Conservation (phyloP, 495 filamentous ascomycete genomes). For the Mytilinidion resinicola region DNA sequence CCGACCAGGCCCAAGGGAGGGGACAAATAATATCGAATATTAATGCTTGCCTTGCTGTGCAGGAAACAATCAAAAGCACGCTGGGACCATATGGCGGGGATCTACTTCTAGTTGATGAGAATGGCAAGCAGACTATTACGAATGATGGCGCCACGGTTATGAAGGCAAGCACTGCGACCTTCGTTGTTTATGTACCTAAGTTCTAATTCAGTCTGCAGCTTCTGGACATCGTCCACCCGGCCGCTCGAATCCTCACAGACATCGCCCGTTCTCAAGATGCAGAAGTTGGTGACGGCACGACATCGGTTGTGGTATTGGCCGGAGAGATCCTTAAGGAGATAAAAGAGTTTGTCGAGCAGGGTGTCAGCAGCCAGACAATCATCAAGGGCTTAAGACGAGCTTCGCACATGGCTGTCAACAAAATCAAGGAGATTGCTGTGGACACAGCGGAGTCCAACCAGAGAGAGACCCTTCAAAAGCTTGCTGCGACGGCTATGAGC, state of each 20-base stretch:
- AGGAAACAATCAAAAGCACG: constrained; percentile 89
- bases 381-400: constrained; percentile 92
- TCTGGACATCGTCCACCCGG: constrained; percentile 96
- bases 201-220: constrained; percentile 50
- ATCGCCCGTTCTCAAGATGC: constrained; percentile 98
- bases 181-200: background rate
- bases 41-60: constrained; percentile 96
- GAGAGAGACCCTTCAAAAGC: constrained; percentile 79
- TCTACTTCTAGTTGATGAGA: constrained; percentile 87
- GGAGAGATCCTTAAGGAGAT: constrained; percentile 96
- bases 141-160: constrained; percentile 99
- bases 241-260: constrained; percentile 94
- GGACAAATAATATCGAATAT: constrained; percentile 98
- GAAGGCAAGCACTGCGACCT: constrained; percentile 59
- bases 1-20: constrained; percentile 93
- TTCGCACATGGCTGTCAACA: constrained; percentile 89
- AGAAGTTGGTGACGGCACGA: constrained; percentile 96
- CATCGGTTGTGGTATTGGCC: constrained; percentile 90
- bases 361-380: constrained; percentile 94
- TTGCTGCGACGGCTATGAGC: constrained; percentile 98
- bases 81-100: constrained; percentile 97
- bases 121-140: constrained; percentile 94
- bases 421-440: constrained; percentile 94
- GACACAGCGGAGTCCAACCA: constrained; percentile 79
- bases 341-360: constrained; percentile 90